Conservation (phyloP, 1,139 yeast species). For the Suhomyces yuchorum region DNA sequence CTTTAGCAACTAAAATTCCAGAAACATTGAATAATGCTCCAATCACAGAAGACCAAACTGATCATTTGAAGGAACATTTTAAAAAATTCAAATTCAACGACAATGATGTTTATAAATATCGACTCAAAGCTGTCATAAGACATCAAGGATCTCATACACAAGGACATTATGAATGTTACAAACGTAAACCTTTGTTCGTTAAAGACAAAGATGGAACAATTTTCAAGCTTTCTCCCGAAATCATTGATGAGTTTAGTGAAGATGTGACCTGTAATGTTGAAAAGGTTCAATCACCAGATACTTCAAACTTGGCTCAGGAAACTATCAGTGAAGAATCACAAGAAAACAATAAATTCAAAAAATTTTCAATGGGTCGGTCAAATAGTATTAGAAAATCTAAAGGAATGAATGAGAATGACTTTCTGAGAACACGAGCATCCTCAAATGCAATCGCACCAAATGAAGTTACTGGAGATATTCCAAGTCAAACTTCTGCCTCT, state of each 20-base stretch:
- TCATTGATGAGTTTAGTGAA: conserved; percentile 30
- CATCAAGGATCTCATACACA: conserved; percentile 88
- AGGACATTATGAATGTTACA: conserved; percentile 88
- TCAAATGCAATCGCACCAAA: conserved; percentile 9
- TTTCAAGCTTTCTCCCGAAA: conserved; percentile 51
- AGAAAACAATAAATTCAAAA: conserved; percentile 12
- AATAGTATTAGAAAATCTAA: conserved; percentile 7
- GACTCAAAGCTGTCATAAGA: conserved; percentile 69
- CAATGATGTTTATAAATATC: conserved; percentile 53
- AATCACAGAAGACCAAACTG: conserved; percentile 43
- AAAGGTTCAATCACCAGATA: not conserved
- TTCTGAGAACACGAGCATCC: conserved; percentile 8
- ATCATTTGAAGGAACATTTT: conserved; percentile 41
- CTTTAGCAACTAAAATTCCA: conserved; percentile 20
- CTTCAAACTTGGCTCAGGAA: not conserved
- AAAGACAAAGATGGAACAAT: conserved; percentile 51
- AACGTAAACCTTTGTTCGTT: conserved; percentile 64
- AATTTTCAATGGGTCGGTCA: conserved; percentile 19
- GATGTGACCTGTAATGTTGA: conserved; percentile 11
- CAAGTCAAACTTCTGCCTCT: not conserved
- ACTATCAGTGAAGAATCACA: not conserved
- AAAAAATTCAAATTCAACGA: conserved; percentile 46
- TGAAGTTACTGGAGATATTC: conserved; percentile 2
- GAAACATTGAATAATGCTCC: conserved; percentile 43
- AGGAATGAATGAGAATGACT: not conserved